Base-by-base conservation (phyloP, 148 eudicot genomes). In the Oxyria digyna region DNA sequence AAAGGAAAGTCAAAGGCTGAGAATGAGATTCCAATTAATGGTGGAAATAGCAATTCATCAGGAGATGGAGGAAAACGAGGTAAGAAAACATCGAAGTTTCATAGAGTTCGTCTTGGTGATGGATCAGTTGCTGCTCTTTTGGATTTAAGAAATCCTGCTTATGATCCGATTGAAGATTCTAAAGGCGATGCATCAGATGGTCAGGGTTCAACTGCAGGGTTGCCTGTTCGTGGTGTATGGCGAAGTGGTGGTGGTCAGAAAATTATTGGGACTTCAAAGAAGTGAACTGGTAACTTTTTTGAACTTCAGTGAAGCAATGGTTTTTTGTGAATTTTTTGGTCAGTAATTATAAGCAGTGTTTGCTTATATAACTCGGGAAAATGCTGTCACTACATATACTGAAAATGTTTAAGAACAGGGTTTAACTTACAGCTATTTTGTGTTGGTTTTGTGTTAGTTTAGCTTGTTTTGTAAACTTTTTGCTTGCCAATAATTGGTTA, bases 81-180 rank as follows among this genome's bases (percentile, higher is more conserved):
- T 75, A 89, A 93, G 82, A 93, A 87, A 79, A 86, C 87, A n/a
- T 86, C 96, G 17, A 93, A 93, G 77, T 93, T 90, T 64, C 90
- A 80, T 67, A 82, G 96, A 73, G 74, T 64, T 37, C 83, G 98
- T 13, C 75, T 93, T 11, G 91, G 95, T 18, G 94, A 89, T 78
- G 84, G 79, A 70, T 87, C 96, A 21, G 76, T 76, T 29, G 84
- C 81, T 70, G 82, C 91, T 12, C 68, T 78, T 45, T 67, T 85
- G 59, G 87, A 89, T 80, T 74, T 69, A 6, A 74, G 72, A 33
- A 79, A 76, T 74, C 69, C 87, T 31, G 74, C 78, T 24, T 42
- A 72, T 41, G 89, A 79, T 66, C 71, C 81, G 15, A 81, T 73
- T 68, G 49, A 78, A 64, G 80, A 64, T 48, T 67, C 69, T 17